A percentile compares a stretch with the other conserved stretches of the same genome.
phyloP scores from a whole-genome alignment of 2,329 filamentous ascomycete genomes.

The Clonostachys solani region DNA sequence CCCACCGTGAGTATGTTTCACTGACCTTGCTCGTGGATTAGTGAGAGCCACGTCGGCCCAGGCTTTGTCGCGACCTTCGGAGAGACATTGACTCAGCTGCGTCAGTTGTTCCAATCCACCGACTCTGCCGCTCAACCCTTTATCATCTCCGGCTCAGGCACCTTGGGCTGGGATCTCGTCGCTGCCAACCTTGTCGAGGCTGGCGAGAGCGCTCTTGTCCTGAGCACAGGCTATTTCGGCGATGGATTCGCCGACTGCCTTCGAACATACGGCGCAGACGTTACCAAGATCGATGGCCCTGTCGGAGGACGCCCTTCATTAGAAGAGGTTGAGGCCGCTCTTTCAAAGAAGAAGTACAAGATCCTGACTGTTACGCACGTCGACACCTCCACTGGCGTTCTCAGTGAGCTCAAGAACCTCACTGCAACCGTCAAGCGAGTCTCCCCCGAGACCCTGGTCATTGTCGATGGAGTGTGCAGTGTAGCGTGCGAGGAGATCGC shows the following conservation, averaged over 20 bases:
- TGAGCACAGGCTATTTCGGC: slow-evolving; percentile 96
- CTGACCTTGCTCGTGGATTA: slow-evolving; percentile 24
- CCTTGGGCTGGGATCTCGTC: slow-evolving; percentile 93
- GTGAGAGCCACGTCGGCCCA: slow-evolving; percentile 89
- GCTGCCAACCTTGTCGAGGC: slow-evolving; percentile 89
- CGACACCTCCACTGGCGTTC: slow-evolving; percentile 92
- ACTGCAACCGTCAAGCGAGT: slow-evolving; percentile 80
- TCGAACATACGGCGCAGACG: slow-evolving; percentile 82
- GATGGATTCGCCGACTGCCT: slow-evolving; percentile 93
- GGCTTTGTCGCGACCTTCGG: slow-evolving; percentile 89
- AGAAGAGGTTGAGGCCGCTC: slow-evolving; percentile 80
- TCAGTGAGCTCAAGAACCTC: slow-evolving; percentile 84
- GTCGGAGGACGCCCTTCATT: slow-evolving; percentile 86
- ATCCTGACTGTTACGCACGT: slow-evolving; percentile 92
- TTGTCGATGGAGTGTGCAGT: slow-evolving; percentile 96
- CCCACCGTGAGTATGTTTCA: not conserved
- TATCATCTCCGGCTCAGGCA: slow-evolving; percentile 90
- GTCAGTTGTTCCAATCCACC: slow-evolving; percentile 91
- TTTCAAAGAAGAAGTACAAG: slow-evolving; percentile 92
- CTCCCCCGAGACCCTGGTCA: slow-evolving; percentile 84
- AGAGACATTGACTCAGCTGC: slow-evolving; percentile 81
- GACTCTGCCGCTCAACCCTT: slow-evolving; percentile 83
- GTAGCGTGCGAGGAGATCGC: slow-evolving; percentile 94
- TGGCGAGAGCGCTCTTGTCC: slow-evolving; percentile 85
- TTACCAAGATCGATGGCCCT: slow-evolving; percentile 83